A percentile compares a stretch with the other conserved stretches of the same genome.
Evolutionary conservation across 108 stramenopile genomes (phyloP).

Genomic region (Cyclotella choctawhatcheeana): DNA sequence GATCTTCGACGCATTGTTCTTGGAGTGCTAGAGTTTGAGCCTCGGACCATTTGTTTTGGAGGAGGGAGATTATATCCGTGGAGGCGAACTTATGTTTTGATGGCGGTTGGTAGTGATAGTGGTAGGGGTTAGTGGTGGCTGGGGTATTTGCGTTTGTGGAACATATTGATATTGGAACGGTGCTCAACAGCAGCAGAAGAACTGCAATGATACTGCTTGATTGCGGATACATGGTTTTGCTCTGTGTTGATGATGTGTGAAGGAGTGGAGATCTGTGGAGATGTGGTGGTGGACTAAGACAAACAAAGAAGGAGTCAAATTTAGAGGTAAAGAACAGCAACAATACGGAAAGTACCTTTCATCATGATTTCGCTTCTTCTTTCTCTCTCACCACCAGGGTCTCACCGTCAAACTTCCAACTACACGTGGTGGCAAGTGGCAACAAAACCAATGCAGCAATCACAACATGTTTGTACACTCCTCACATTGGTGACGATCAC

Average conservation of each 20-base stretch:
- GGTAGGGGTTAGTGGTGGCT: conserved; percentile 5
- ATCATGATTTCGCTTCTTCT: too few relatives aligned
- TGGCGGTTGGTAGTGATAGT: conserved; percentile 12
- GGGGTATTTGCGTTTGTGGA: conserved; percentile 1
- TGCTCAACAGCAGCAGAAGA: not conserved
- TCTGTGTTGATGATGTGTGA: not conserved
- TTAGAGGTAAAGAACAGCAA: too few relatives aligned
- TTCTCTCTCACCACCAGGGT: too few relatives aligned
- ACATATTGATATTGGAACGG: not conserved
- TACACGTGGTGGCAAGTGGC: too few relatives aligned
- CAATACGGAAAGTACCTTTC: too few relatives aligned
- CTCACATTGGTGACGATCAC: too few relatives aligned
- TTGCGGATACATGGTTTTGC: not conserved
- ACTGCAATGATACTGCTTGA: not conserved
- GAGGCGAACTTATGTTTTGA: not conserved
- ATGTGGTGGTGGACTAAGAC: too few relatives aligned
- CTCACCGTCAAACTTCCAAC: too few relatives aligned
- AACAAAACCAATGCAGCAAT: too few relatives aligned
- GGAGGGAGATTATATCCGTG: conserved; percentile 1
- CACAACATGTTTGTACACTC: too few relatives aligned
- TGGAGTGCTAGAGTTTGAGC: conserved; percentile 55
- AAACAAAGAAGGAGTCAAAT: too few relatives aligned
- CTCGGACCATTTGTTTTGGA: conserved; percentile 14
- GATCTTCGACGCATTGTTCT: conserved; percentile 87
- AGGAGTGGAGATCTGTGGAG: not conserved